Base-by-base conservation (phyloP, 169 alveolate genomes). In the Eimeria tenella region DNA sequence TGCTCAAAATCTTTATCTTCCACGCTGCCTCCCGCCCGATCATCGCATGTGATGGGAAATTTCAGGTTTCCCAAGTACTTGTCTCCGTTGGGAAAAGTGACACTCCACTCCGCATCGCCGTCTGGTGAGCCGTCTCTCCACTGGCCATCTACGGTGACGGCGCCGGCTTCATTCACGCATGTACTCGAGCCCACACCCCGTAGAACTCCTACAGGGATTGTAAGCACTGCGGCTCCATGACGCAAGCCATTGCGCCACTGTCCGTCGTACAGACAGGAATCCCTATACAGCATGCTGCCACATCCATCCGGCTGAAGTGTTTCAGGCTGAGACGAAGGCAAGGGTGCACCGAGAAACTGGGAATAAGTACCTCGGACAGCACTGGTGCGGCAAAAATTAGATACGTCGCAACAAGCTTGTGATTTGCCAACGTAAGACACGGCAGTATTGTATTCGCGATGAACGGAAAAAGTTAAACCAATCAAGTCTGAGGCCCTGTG, bases 41-140 rank as follows among this genome's bases (percentile, higher is more conserved):
- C 17, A 42, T 13, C 5, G 56, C 49, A 8, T 19, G 23, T 21
- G 58, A 79, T 5, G 6, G 94, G 94, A 19, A 89, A 55, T 23
- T 60, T 58, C 17, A 94, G 87, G 7, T 10, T 7, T 25, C 96
- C 96, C 42, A 71, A 42, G 79, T 94, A 94, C 62, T 94, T 94
- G 87, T 94, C 96, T 56, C 96, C 96, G 0, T 65, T 56, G 5
- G 96, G 96, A 17, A 94, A 94, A 17, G 93, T 62, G 31, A 94
- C 90, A 23, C 56, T 50, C 96, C 96, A 94, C 83, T 94, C 96
- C 6, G 74, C 82, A 19, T 86, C 68, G 4, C 60, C 71, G 53
- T 17, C 82, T 13, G 96, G 94, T 74, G n/a, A 25, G 84, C 87
- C 96, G 17, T 86, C 90, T 23, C 1, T 5, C 96, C 96, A 94